phyloP scores from a whole-genome alignment of 805 yeast genomes.

The Candida lessepsii region DNA sequence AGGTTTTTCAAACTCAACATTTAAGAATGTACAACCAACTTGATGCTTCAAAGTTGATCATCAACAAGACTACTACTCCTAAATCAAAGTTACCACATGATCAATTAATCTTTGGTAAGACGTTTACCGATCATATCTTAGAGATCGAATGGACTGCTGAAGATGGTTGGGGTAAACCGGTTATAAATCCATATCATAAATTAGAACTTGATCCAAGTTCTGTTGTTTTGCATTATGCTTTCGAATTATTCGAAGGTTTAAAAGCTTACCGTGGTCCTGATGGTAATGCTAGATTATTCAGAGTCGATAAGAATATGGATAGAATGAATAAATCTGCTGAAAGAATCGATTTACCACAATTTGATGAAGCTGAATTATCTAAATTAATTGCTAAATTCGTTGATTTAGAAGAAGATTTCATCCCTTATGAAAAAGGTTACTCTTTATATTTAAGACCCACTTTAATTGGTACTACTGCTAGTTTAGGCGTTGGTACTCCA shows the following conservation, averaged over 20 bases:
- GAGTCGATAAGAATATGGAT: conserved; percentile 88
- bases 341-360: conserved; percentile 85
- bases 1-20: conserved; percentile 1
- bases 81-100: conserved; percentile 37
- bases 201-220: conserved; percentile 81
- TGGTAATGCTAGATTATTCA: conserved; percentile 74
- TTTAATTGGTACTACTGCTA: conserved; percentile 86
- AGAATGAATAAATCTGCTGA: conserved; percentile 88
- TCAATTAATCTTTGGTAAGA: conserved; percentile 41
- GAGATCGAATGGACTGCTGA: conserved; percentile 76
- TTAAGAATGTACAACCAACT: conserved; percentile 12
- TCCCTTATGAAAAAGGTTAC: conserved; percentile 86
- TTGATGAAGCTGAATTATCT: conserved; percentile 74
- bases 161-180: conserved; percentile 87
- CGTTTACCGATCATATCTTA: conserved; percentile 87
- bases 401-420: conserved; percentile 68
- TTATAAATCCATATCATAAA: conserved; percentile 80
- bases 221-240: conserved; percentile 90
- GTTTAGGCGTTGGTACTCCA: conserved; percentile 85
- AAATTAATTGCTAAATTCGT: conserved; percentile 76
- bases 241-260: conserved; percentile 93
- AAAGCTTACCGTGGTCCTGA: conserved; percentile 76
- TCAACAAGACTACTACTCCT: conserved; percentile 38
- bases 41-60: conserved; percentile 38
- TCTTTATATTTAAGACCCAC: conserved; percentile 94